phyloP scores from a whole-genome alignment of 1,284 basidiomycete genomes.

The Ganoderma lucidum region DNA sequence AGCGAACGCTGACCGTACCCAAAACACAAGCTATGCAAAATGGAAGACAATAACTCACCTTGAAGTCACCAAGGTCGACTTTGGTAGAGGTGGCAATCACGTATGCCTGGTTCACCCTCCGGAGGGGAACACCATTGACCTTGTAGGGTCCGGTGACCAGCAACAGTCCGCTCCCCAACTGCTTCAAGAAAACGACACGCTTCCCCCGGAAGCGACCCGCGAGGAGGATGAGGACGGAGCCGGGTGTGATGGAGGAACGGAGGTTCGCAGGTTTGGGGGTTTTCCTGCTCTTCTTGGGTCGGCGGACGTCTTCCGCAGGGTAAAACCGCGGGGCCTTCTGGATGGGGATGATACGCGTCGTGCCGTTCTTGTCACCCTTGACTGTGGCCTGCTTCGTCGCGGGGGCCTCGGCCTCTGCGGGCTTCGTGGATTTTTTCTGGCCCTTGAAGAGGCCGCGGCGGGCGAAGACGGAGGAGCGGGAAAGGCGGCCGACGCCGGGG shows the following conservation, averaged over 20 bases:
- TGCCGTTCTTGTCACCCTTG: conserved; percentile 92
- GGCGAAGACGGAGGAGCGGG: conserved; percentile 82
- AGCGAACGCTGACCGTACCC: neutral
- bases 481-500: conserved; percentile 86
- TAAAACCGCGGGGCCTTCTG: conserved; percentile 95
- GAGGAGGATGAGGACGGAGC: conserved; percentile 95
- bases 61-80: conserved; percentile 83
- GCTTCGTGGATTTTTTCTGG: conserved; percentile 79
- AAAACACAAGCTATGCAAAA: neutral
- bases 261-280: conserved; percentile 79
- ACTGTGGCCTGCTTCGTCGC: conserved; percentile 84
- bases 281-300: conserved; percentile 94
- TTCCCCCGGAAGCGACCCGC: conserved; percentile 99
- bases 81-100: conserved; percentile 99
- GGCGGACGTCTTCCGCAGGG: conserved; percentile 93
- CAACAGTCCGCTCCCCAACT: conserved; percentile 91
- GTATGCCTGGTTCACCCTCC: conserved; percentile 99
- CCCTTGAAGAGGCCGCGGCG: conserved; percentile 85
- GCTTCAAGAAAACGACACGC: conserved; percentile 98
- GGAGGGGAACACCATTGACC: conserved; percentile 98
- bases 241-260: conserved; percentile 91
- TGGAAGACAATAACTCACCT: conserved; percentile 52
- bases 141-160: conserved; percentile 99
- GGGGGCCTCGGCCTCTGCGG: conserved; percentile 65
- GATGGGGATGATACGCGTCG: conserved; percentile 87